Percentiles rank a stretch among this genome's conserved stretches.
phyloP scores from a whole-genome alignment of 352 stramenopile genomes.

The Globisporangium viniferum region DNA sequence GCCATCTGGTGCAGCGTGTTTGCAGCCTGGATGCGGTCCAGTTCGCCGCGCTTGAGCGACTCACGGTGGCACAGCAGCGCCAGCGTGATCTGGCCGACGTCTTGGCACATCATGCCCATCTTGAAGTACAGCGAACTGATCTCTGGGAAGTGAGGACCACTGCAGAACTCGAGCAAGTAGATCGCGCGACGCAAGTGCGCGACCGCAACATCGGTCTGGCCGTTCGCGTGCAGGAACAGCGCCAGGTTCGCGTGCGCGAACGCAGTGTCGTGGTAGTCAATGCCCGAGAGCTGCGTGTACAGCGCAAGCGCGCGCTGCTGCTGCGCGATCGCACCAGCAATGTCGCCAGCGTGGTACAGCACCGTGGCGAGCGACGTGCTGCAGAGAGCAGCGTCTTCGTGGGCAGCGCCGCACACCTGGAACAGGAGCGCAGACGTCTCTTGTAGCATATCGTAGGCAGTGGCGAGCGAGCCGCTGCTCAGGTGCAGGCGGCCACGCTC shows the following conservation, averaged over 20 bases:
- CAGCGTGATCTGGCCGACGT: slow-evolving; percentile 81
- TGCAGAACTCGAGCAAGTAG: slow-evolving; percentile 93
- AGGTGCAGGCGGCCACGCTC: slow-evolving; percentile 88
- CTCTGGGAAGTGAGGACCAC: slow-evolving; percentile 87
- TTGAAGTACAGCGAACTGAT: slow-evolving; percentile 92
- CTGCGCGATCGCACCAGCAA: slow-evolving; percentile 84
- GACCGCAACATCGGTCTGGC: slow-evolving; percentile 81
- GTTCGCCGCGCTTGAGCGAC: slow-evolving; percentile 81
- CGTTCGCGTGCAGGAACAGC: slow-evolving; percentile 88
- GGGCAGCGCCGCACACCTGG: slow-evolving; percentile 90
- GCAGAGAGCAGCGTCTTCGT: slow-evolving; percentile 92
- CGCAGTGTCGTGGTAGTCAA: slow-evolving; percentile 92
- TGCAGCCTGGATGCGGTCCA: slow-evolving; percentile 82
- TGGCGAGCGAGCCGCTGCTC: slow-evolving; percentile 63
- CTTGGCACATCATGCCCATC: slow-evolving; percentile 93
- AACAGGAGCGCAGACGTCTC: slow-evolving; percentile 93
- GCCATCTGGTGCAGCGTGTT: slow-evolving; percentile 89
- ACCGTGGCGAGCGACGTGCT: slow-evolving; percentile 91
- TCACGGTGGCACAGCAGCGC: slow-evolving; percentile 89
- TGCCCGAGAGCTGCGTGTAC: slow-evolving; percentile 89
- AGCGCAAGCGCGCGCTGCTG: slow-evolving; percentile 90
- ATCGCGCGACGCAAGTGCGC: slow-evolving; percentile 89
- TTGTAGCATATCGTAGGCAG: slow-evolving; percentile 82
- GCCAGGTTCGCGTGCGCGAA: slow-evolving; percentile 90
- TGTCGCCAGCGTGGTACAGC: slow-evolving; percentile 90